Evolutionary conservation across 1,284 basidiomycete genomes (phyloP), one percentile per base, ranked within the genome.

Genomic region (Testicularia cyperi): DNA sequence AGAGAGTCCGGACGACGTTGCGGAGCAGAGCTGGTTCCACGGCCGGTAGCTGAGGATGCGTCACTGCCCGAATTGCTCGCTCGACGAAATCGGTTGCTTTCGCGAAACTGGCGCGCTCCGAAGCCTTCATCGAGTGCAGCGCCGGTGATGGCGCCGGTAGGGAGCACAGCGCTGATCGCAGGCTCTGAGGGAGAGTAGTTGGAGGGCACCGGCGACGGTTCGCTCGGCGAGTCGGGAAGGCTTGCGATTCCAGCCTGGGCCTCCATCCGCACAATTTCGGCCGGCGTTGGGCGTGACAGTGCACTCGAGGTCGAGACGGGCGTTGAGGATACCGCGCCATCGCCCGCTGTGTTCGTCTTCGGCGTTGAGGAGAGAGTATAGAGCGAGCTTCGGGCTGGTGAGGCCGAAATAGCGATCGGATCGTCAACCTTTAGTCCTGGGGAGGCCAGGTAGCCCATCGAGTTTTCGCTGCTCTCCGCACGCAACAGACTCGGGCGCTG

Each of bases 211-310:
- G 49, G 49, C 8, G 56, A 60, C 6, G 56, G 51, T 35, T 60
- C 52, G 37, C 65, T 65, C 1, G 68, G 68, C 21, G 61, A 49
- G 22, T 58, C 45, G 3, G 69, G 69, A 6, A 56, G 42, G 15
- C 41, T 49, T 13, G 69, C 69, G 21, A 64, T 51, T n/a, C 69
- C 69, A n/a, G 69, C 69, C 28, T 64, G 51, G 0, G 68, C 69
- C 29, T 72, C 68, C 52, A 66, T 58, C 7, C 55, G 57, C 13
- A 72, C 66, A 6, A 57, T 18, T 38, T 72, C 57, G 12, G 69
- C 69, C 6, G 69, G 69, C 5, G 69, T 72, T 23, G 47, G 52
- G 36, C 38, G 44, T 15, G 35, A 45, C 22, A 30, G 31, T 7
- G 26, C 14, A 2, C 18, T 23, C 16, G 22, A 13, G 1, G 12